Percentiles rank a stretch among this genome's conserved stretches.
These are phyloP conservation scores for Grosmannia clavigera DNA, from an alignment of 2,329 filamentous ascomycete genomes.

Conservation along the genomic window DNA sequence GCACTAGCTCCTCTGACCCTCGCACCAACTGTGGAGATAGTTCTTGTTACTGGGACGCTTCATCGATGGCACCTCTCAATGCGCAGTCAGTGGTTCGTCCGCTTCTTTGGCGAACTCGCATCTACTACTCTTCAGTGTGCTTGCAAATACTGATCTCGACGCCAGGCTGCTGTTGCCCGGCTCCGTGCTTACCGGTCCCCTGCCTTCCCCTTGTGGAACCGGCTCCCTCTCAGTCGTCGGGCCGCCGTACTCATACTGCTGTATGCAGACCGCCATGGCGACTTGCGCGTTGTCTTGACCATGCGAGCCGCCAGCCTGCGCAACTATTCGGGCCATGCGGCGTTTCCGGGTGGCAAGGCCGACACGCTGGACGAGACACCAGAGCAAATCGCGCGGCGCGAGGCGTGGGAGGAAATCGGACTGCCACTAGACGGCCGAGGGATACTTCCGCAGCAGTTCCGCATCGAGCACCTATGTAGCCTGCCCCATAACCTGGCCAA, in stretches of 20 bases:
- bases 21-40: constrained; percentile 13
- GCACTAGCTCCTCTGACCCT: too few relatives aligned
- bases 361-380: constrained; percentile 46
- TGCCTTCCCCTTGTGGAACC: constrained; percentile 49
- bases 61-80: constrained; percentile 45
- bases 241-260: constrained; percentile 82
- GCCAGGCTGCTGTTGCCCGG: constrained; percentile 45
- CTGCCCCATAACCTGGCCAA: constrained; percentile 65
- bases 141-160: too few relatives aligned
- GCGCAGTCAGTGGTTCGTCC: constrained; percentile 39
- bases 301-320: constrained; percentile 52
- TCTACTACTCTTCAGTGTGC: neutral
- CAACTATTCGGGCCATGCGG: constrained; percentile 73
- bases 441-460: constrained; percentile 63
- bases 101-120: neutral
- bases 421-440: constrained; percentile 55
- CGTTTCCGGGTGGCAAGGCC: constrained; percentile 69
- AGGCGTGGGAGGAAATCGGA: constrained; percentile 89
- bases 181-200: constrained; percentile 49
- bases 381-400: constrained; percentile 75
- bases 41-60: constrained; percentile 44
- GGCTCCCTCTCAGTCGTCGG: constrained; percentile 50
- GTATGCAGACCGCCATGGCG: constrained; percentile 71
- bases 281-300: constrained; percentile 60
- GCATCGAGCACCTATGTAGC: constrained; percentile 76